Conservation (phyloP, 2,329 filamentous ascomycete species). For the Colletotrichum godetiae region DNA sequence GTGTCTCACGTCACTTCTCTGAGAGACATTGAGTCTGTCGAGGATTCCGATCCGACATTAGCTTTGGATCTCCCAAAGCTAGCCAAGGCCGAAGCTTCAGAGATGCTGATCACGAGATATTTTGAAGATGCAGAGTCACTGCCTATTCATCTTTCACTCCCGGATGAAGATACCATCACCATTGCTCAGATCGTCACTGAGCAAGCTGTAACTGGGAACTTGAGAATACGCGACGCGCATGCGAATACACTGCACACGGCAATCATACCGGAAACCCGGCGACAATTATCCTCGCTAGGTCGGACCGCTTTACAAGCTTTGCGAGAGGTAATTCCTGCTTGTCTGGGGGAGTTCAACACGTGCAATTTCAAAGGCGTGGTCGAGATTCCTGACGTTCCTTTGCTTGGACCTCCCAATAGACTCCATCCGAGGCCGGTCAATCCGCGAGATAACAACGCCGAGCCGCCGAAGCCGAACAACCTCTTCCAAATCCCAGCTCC, state of each 20-base stretch:
- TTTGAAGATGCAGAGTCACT: slow-evolving; percentile 70
- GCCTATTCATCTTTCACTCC: slow-evolving; percentile 54
- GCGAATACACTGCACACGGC: slow-evolving; percentile 27
- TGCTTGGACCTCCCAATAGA: slow-evolving; percentile 63
- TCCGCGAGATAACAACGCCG: slow-evolving; percentile 54
- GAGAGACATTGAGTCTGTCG: slow-evolving; percentile 58
- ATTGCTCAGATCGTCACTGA: slow-evolving; percentile 79
- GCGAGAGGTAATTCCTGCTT: slow-evolving; percentile 55
- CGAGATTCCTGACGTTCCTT: slow-evolving; percentile 45
- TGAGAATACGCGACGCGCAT: slow-evolving; percentile 31
- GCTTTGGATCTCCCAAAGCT: slow-evolving; percentile 62
- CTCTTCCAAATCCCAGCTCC: slow-evolving; percentile 75
- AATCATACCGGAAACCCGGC: slow-evolving; percentile 49
- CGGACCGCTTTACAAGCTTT: slow-evolving; percentile 62
- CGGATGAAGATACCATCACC: slow-evolving; percentile 72
- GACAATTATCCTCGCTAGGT: slow-evolving; percentile 54
- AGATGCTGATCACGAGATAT: slow-evolving; percentile 64
- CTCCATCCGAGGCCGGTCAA: slow-evolving; percentile 61
- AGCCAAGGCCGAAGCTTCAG: slow-evolving; percentile 59
- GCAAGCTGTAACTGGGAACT: slow-evolving; percentile 68
- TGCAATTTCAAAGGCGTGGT: slow-evolving; percentile 33
- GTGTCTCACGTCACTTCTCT: slow-evolving; percentile 63
- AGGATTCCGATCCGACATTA: slow-evolving; percentile 59
- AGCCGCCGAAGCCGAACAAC: slow-evolving; percentile 61
- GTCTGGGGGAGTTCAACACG: slow-evolving; percentile 49